Evolutionary conservation across 306 rosid genomes (phyloP).

Genomic region (Prinsepia uniflora): DNA sequence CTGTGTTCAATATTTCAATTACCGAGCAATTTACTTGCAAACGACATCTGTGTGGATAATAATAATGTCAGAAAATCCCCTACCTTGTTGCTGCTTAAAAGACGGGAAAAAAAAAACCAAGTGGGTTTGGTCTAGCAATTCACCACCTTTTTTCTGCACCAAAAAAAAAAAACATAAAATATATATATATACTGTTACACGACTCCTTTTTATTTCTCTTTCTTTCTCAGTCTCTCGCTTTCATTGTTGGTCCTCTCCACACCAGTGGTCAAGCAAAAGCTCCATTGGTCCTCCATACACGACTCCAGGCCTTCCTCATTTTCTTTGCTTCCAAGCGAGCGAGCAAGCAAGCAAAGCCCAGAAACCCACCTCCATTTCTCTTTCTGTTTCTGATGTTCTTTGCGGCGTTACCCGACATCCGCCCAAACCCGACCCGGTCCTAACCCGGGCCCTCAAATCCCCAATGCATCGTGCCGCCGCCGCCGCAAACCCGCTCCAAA

Average conservation of each 20-base stretch:
- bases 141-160: no score
- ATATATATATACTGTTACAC: neutral
- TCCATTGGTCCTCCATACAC: neutral
- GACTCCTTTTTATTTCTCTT: neutral
- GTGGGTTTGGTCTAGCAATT: no score
- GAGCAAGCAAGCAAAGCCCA: neutral
- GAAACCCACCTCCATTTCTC: conserved; percentile 3
- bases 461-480: conserved; percentile 30
- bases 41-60: no score
- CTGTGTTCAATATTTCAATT: no score
- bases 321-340: conserved; percentile 28
- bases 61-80: no score
- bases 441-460: conserved; percentile 6
- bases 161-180: neutral
- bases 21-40: no score
- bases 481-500: conserved; percentile 35
- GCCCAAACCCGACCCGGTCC: conserved; percentile 11
- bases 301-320: conserved; percentile 7
- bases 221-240: neutral
- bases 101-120: no score
- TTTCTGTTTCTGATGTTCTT: conserved; percentile 16
- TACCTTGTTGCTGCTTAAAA: no score
- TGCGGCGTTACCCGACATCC: neutral
- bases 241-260: conserved; percentile 24
- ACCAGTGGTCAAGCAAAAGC: neutral